Evolutionary conservation across 1,284 basidiomycete genomes (phyloP).

Genomic region (Cutaneotrichosporon dermatis): DNA sequence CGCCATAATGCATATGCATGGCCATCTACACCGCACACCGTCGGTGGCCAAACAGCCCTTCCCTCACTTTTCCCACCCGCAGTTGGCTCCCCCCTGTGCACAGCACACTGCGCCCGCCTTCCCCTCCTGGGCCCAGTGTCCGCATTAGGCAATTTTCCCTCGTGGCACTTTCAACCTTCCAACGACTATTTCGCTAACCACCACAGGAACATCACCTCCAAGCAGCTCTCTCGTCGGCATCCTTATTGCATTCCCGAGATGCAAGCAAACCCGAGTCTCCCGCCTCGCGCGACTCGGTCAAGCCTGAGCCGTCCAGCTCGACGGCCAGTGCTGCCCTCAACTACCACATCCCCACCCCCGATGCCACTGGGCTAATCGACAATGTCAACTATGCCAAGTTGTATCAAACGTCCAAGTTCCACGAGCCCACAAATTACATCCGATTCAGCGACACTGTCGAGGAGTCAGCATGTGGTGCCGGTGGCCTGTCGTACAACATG

Average conservation of each 20-base stretch:
- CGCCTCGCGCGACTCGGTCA: constrained; percentile 18
- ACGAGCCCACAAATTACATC: constrained; percentile 73
- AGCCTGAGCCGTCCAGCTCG: constrained; percentile 18
- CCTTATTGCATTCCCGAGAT: constrained; percentile 41
- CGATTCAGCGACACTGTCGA: constrained; percentile 85
- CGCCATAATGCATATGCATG: neutral
- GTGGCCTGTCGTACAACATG: constrained; percentile 68
- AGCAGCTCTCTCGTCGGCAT: constrained; percentile 53
- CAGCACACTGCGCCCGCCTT: neutral
- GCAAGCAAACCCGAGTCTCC: constrained; percentile 29
- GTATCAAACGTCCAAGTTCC: constrained; percentile 66
- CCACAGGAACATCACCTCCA: constrained; percentile 87
- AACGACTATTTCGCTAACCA: constrained; percentile 50
- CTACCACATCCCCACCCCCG: constrained; percentile 87
- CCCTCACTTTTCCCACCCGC: neutral
- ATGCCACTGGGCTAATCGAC: constrained; percentile 74
- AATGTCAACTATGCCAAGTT: constrained; percentile 60
- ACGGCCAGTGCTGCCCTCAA: constrained; percentile 40
- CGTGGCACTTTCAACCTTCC: constrained; percentile 10
- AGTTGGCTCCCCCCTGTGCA: neutral
- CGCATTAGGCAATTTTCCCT: constrained; percentile 12
- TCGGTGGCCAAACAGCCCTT: neutral
- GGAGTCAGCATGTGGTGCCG: constrained; percentile 54
- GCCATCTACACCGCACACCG: neutral
- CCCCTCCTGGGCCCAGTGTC: neutral